A percentile compares a stretch with the other conserved stretches of the same genome.
phyloP scores from a whole-genome alignment of 768 basidiomycete species.

The Termitomyces sp. region DNA sequence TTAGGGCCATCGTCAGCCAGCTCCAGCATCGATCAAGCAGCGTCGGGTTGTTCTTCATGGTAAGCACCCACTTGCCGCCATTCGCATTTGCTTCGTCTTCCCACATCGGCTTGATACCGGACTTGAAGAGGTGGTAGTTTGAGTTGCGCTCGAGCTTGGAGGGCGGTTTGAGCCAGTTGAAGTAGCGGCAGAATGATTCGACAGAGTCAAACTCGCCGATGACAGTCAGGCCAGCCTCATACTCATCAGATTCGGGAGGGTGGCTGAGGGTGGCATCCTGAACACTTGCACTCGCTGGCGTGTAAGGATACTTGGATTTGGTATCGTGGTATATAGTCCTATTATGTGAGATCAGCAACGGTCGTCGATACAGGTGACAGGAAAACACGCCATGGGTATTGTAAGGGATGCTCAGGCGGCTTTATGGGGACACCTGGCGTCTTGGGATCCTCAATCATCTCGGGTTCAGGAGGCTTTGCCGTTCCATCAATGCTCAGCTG shows the following conservation, averaged over 20 bases:
- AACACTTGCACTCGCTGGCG: slow-evolving; percentile 33
- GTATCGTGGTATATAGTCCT: slow-evolving; percentile 92
- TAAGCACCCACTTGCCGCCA: slow-evolving; percentile 94
- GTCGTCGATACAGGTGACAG: background rate
- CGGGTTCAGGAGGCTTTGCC: slow-evolving; percentile 66
- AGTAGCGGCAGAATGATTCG: slow-evolving; percentile 85
- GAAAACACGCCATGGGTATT: slow-evolving; percentile 68
- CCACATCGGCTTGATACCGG: slow-evolving; percentile 96
- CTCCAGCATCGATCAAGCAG: slow-evolving; percentile 86
- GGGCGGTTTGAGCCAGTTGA: slow-evolving; percentile 92
- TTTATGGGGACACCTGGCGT: slow-evolving; percentile 68
- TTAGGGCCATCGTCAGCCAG: slow-evolving; percentile 87
- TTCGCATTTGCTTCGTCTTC: slow-evolving; percentile 89
- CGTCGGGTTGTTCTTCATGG: slow-evolving; percentile 79
- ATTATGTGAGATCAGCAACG: background rate
- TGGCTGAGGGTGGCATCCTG: slow-evolving; percentile 26
- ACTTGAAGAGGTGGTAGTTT: slow-evolving; percentile 95
- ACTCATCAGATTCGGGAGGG: slow-evolving; percentile 63
- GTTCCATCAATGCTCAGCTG: slow-evolving; percentile 60
- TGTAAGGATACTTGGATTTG: slow-evolving; percentile 64
- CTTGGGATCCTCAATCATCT: slow-evolving; percentile 79
- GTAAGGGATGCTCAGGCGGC: slow-evolving; percentile 79
- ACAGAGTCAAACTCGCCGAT: slow-evolving; percentile 91
- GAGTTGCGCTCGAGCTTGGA: slow-evolving; percentile 84
- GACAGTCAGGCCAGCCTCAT: slow-evolving; percentile 80